Conservation (phyloP, 306 rosid genomes). For the Dalbergia oliveri region DNA sequence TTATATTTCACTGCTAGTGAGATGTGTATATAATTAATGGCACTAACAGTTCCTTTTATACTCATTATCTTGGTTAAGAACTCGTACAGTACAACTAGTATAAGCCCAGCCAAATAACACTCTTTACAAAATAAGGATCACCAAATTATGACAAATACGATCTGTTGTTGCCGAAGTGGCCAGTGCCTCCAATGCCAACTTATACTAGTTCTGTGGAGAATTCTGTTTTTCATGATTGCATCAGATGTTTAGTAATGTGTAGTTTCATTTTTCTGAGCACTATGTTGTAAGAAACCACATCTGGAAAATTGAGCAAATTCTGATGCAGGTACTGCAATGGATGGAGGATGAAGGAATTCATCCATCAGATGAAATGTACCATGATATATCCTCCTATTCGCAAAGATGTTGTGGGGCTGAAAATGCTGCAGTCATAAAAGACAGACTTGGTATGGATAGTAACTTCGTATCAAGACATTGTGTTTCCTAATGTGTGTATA, state of each 20-base stretch:
- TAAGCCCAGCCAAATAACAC: not conserved
- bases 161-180: constrained; percentile 19
- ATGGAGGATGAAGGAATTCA: constrained; percentile 87
- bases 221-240: constrained; percentile 11
- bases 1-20: not conserved
- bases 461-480: constrained; percentile 14
- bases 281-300: constrained; percentile 26
- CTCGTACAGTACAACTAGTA: not conserved
- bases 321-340: constrained; percentile 85
- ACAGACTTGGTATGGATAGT: constrained; percentile 74
- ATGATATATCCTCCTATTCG: constrained; percentile 72
- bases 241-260: constrained; percentile 3
- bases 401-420: constrained; percentile 73
- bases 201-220: constrained; percentile 17
- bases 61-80: not conserved
- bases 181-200: constrained; percentile 11
- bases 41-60: not conserved
- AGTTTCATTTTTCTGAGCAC: constrained; percentile 38
- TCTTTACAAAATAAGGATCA: not conserved
- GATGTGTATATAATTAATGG: not conserved
- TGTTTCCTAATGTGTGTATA: constrained; percentile 17
- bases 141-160: not conserved
- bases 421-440: constrained; percentile 72
- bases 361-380: constrained; percentile 77
- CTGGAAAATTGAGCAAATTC: constrained; percentile 32